These are phyloP conservation scores for Chalaropsis thielavioides DNA, from an alignment of 2,329 filamentous ascomycete genomes.

Conservation along the genomic window DNA sequence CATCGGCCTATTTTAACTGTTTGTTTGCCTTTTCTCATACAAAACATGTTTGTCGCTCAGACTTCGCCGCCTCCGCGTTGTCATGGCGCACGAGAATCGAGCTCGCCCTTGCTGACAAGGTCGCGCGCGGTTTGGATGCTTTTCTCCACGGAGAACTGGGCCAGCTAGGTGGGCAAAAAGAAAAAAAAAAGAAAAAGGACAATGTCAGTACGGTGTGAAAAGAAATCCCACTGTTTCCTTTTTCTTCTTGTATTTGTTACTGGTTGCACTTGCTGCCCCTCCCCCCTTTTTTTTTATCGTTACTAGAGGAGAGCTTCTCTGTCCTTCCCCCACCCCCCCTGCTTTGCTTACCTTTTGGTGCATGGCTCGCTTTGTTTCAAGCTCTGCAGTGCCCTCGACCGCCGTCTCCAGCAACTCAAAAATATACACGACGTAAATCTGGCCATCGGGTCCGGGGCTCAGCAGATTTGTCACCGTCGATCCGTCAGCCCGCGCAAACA, in stretches of 20 bases:
- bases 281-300: neutral
- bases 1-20: neutral
- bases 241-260: neutral
- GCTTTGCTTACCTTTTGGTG: conserved; percentile 21
- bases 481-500: conserved; percentile 24
- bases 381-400: conserved; percentile 20
- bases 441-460: conserved; percentile 20
- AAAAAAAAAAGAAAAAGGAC: neutral
- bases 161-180: too few species aligned
- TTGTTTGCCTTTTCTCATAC: neutral
- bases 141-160: neutral
- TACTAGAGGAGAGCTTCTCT: neutral
- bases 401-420: conserved; percentile 24
- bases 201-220: neutral
- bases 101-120: neutral
- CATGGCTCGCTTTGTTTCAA: conserved; percentile 18
- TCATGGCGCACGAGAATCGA: neutral
- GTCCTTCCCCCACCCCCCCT: neutral
- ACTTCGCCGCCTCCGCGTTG: conserved; percentile 3
- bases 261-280: neutral
- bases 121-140: neutral
- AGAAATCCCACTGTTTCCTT: neutral
- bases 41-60: conserved; percentile 1
- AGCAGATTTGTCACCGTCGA: conserved; percentile 25
- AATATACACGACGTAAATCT: conserved; percentile 25